phyloP scores from a whole-genome alignment of 441 rosid species.

The Populus hybrid region DNA sequence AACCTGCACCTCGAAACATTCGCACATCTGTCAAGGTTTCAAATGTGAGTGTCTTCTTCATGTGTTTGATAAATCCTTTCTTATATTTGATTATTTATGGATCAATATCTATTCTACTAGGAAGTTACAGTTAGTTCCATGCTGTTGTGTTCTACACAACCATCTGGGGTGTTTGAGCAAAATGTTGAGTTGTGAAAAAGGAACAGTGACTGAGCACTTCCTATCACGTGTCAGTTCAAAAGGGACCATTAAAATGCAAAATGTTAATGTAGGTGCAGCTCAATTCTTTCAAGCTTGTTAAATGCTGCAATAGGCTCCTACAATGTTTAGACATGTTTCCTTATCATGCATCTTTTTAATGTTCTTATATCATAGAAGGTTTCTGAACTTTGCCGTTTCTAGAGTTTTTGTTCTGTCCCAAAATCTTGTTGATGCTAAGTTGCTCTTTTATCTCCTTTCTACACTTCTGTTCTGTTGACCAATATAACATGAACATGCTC shows the following conservation, averaged over 20 bases:
- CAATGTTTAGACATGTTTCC: neutral
- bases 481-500: neutral
- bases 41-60: conserved; percentile 14
- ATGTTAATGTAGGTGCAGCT: neutral
- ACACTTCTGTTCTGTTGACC: neutral
- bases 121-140: neutral
- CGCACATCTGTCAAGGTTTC: conserved; percentile 31
- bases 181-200: neutral
- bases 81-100: neutral
- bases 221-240: neutral
- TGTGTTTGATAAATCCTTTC: neutral
- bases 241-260: neutral
- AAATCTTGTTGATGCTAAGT: neutral
- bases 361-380: neutral
- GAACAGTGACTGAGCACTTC: neutral
- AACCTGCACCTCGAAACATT: conserved; percentile 45
- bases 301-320: conserved; percentile 2
- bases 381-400: neutral
- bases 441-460: neutral
- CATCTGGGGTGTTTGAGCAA: neutral
- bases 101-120: neutral
- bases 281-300: neutral
- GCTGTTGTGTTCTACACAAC: neutral
- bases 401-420: neutral
- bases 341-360: neutral